These are phyloP conservation scores for Umbellularia californica DNA, from an alignment of 164 flowering plant genomes.

Conservation along the genomic window DNA sequence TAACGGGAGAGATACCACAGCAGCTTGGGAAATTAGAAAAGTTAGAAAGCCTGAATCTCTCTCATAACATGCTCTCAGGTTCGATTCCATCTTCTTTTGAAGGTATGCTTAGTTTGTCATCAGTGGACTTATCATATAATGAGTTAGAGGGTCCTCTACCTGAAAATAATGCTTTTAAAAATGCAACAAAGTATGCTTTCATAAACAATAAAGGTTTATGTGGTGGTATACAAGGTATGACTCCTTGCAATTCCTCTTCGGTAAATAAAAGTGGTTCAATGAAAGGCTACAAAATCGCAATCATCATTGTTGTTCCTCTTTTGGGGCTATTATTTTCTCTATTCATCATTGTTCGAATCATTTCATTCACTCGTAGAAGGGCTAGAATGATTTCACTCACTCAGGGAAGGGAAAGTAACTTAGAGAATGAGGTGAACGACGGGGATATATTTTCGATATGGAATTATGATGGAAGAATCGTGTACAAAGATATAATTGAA, in stretches of 20 bases:
- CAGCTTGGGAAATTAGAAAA: slow-evolving; percentile 3
- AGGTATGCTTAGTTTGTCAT: slow-evolving; percentile 1
- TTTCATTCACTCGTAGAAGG: background rate
- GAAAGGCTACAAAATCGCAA: slow-evolving; percentile 1
- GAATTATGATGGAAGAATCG: slow-evolving; percentile 2
- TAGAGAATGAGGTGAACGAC: background rate
- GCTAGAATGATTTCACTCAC: background rate
- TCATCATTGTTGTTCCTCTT: background rate
- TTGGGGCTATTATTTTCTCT: background rate
- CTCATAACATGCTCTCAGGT: slow-evolving; percentile 5
- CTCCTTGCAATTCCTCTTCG: slow-evolving; percentile 2
- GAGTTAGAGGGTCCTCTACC: background rate
- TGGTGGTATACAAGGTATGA: background rate
- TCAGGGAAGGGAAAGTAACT: background rate
- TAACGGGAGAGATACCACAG: slow-evolving; percentile 7
- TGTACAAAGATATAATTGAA: slow-evolving; percentile 9
- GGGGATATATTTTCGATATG: background rate
- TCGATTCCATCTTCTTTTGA: slow-evolving; percentile 6
- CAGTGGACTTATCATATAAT: slow-evolving; percentile 6
- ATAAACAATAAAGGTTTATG: slow-evolving; percentile 1
- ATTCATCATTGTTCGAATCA: background rate
- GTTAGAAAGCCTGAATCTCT: slow-evolving; percentile 10
- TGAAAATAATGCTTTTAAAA: background rate
- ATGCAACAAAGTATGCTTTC: background rate
- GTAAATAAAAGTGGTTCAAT: background rate